Conservation (phyloP, 2,329 filamentous ascomycete genomes). For the Coniochaeta sp. region DNA sequence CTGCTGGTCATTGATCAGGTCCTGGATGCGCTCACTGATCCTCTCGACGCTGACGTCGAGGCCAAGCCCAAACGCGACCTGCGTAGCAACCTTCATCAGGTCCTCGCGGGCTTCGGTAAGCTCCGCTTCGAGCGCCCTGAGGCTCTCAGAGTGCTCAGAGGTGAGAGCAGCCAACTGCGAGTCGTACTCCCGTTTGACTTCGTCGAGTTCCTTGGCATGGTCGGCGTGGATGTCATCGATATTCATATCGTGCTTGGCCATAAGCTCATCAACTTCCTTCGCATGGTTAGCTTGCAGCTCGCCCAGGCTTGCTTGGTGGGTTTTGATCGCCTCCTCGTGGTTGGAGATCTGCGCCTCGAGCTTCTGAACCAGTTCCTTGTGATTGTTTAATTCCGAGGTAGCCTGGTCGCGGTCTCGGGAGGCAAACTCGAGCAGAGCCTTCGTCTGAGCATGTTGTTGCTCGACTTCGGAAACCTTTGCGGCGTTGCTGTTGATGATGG, state of each 20-base stretch:
- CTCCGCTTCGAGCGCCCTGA: slow-evolving; percentile 52
- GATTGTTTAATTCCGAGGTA: slow-evolving; percentile 32
- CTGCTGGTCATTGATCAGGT: slow-evolving; percentile 51
- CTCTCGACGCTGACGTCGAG: slow-evolving; percentile 62
- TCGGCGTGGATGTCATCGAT: slow-evolving; percentile 40
- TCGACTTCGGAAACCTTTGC: slow-evolving; percentile 68
- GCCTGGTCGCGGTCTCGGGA: slow-evolving; percentile 50
- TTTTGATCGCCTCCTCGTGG: slow-evolving; percentile 51
- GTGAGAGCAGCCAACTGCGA: slow-evolving; percentile 51
- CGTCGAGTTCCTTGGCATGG: slow-evolving; percentile 36
- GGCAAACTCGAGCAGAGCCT: slow-evolving; percentile 61
- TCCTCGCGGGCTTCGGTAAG: slow-evolving; percentile 60
- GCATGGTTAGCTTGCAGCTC: slow-evolving; percentile 42
- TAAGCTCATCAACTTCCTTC: slow-evolving; percentile 35
- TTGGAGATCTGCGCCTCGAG: slow-evolving; percentile 53
- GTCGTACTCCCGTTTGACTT: slow-evolving; percentile 48
- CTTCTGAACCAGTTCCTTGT: slow-evolving; percentile 40
- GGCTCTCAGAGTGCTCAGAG: slow-evolving; percentile 50
- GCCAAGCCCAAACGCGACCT: slow-evolving; percentile 53
- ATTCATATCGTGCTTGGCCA: slow-evolving; percentile 14
- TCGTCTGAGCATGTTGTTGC: slow-evolving; percentile 58
- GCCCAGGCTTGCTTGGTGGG: slow-evolving; percentile 43
- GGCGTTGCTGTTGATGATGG: slow-evolving; percentile 61
- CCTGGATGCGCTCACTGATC: slow-evolving; percentile 54
- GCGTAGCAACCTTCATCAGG: slow-evolving; percentile 55